phyloP scores from a whole-genome alignment of 2,329 filamentous ascomycete genomes.

The Sporothrix mexicana region DNA sequence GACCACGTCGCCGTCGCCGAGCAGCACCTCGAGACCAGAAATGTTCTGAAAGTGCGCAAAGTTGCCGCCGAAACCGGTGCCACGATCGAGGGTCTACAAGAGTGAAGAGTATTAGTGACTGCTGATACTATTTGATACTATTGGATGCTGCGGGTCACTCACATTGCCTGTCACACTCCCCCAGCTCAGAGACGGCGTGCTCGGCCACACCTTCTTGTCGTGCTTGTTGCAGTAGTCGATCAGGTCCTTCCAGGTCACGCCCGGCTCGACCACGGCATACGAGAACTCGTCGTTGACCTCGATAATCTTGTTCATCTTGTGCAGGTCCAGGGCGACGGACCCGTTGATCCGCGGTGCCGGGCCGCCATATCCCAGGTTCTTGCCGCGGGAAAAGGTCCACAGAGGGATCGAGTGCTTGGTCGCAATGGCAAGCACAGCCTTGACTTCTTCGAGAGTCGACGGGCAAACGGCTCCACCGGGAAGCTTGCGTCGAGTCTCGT shows the following conservation, averaged over 20 bases:
- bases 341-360: conserved; percentile 54
- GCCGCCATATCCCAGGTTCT: conserved; percentile 58
- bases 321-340: conserved; percentile 53
- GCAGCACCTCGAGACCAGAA: conserved; percentile 46
- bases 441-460: conserved; percentile 39
- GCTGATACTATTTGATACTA: no score
- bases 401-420: conserved; percentile 45
- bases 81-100: conserved; percentile 48
- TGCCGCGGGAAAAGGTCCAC: conserved; percentile 46
- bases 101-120: neutral
- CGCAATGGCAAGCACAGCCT: conserved; percentile 45
- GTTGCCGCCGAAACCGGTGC: conserved; percentile 49
- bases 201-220: conserved; percentile 51
- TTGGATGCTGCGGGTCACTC: no score
- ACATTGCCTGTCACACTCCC: conserved; percentile 57
- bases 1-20: conserved; percentile 42
- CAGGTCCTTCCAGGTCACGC: conserved; percentile 53
- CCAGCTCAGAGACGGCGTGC: conserved; percentile 49
- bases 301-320: conserved; percentile 51
- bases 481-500: conserved; percentile 45
- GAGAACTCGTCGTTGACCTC: conserved; percentile 51
- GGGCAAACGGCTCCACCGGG: conserved; percentile 49
- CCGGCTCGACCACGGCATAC: conserved; percentile 53
- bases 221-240: conserved; percentile 48
- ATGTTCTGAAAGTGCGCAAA: conserved; percentile 48